Conservation (phyloP, 306 rosid species). For the Dalbergia oliveri region DNA sequence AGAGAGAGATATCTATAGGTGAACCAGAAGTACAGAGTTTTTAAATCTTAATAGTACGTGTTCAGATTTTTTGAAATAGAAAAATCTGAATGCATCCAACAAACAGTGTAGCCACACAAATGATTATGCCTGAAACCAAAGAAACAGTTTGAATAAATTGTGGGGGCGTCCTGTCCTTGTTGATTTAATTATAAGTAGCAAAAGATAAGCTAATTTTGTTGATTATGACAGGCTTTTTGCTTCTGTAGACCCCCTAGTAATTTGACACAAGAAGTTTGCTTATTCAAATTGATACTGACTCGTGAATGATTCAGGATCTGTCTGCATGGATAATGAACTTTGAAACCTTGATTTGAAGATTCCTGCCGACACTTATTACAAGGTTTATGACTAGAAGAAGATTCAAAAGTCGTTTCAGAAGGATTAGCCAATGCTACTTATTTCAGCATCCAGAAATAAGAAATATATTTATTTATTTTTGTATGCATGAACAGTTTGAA, state of each 20-base stretch:
- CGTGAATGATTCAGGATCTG: not conserved
- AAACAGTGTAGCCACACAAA: not conserved
- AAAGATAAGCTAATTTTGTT: conserved; percentile 19
- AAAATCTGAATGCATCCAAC: not conserved
- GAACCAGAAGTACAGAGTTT: not conserved
- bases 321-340: not conserved
- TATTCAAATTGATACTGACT: not conserved
- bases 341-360: conserved; percentile 1
- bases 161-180: not conserved
- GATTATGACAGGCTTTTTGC: not conserved
- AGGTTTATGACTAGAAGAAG: not conserved
- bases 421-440: not conserved
- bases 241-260: not conserved
- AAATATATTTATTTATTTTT: not conserved
- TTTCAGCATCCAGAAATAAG: not conserved
- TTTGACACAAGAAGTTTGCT: not conserved
- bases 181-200: not conserved
- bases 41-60: not conserved
- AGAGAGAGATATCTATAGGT: not conserved
- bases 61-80: not conserved
- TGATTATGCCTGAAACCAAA: not conserved
- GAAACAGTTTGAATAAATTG: not conserved
- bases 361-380: not conserved
- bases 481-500: not conserved
- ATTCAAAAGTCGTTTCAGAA: not conserved